phyloP scores from a whole-genome alignment of 495 filamentous ascomycete species.

The Penicillium soppii region DNA sequence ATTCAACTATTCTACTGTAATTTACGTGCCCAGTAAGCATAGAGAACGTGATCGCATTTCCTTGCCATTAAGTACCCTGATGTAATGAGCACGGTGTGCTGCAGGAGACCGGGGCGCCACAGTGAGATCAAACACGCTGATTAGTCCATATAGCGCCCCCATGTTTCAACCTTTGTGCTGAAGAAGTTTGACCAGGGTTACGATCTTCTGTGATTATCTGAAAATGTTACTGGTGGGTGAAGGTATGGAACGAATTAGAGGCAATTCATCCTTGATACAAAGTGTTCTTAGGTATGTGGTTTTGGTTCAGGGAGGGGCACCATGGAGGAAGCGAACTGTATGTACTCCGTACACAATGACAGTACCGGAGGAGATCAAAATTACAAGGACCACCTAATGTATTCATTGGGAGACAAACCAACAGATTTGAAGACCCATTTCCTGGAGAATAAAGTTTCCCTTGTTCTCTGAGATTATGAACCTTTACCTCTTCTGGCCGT shows the following conservation, averaged over 20 bases:
- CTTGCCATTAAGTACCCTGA: not conserved
- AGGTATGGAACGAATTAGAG: no score
- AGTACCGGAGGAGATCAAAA: no score
- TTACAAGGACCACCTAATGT: no score
- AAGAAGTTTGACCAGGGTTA: not conserved
- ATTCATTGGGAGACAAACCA: no score
- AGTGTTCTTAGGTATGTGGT: no score
- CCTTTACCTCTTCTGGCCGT: not conserved
- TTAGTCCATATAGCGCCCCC: not conserved
- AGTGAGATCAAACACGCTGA: not conserved
- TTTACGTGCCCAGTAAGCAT: not conserved
- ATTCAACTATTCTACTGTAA: no score
- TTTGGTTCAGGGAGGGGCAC: no score
- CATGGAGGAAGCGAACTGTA: no score
- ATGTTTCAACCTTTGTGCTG: conserved; percentile 4
- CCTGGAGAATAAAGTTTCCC: not conserved
- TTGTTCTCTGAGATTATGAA: not conserved
- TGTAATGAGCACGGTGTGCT: not conserved
- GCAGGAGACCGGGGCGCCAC: not conserved
- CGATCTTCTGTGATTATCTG: not conserved
- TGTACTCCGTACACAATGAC: no score
- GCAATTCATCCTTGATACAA: no score
- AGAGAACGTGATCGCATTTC: not conserved
- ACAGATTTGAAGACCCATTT: no score
- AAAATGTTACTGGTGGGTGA: no score